These are phyloP conservation scores for Euphorbia celastroides DNA, from an alignment of 441 rosid species.

Conservation along the genomic window DNA sequence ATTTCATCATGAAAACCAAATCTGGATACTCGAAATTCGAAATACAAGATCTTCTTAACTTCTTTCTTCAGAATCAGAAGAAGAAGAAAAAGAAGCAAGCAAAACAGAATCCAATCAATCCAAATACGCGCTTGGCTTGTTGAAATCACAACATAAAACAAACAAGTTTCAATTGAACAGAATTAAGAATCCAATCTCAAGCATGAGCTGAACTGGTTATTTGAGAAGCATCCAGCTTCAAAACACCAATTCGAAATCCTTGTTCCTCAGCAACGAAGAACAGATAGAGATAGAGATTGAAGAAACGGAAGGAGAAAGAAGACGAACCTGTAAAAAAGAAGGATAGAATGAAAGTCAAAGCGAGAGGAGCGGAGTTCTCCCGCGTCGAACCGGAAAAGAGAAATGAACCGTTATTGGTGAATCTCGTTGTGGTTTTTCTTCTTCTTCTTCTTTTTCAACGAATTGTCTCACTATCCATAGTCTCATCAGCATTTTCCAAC, in stretches of 20 bases:
- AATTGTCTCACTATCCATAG: slow-evolving; percentile 23
- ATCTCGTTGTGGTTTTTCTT: background rate
- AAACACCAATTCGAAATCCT: background rate
- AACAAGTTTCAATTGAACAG: too few species aligned
- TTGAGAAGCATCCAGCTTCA: too few species aligned
- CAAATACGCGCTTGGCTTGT: too few species aligned
- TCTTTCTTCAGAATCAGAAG: background rate
- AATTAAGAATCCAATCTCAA: too few species aligned
- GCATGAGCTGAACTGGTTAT: too few species aligned
- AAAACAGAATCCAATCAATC: too few species aligned
- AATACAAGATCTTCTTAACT: background rate
- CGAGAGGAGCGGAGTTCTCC: slow-evolving; percentile 39
- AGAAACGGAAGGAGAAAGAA: too few species aligned
- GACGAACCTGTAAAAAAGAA: slow-evolving; percentile 3
- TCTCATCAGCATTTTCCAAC: slow-evolving; percentile 36
- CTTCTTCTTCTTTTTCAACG: slow-evolving; percentile 13
- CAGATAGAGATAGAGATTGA: slow-evolving; percentile 29
- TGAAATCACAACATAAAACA: too few species aligned
- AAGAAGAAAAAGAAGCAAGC: too few species aligned
- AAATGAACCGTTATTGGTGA: slow-evolving; percentile 20
- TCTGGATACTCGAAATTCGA: background rate
- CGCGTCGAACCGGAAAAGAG: slow-evolving; percentile 26
- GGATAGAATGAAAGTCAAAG: slow-evolving; percentile 23
- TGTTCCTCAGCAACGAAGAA: slow-evolving; percentile 12
- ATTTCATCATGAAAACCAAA: slow-evolving; percentile 3